These are phyloP conservation scores for Onygenales sp. DNA, from an alignment of 2,329 filamentous ascomycete species.

Conservation along the genomic window DNA sequence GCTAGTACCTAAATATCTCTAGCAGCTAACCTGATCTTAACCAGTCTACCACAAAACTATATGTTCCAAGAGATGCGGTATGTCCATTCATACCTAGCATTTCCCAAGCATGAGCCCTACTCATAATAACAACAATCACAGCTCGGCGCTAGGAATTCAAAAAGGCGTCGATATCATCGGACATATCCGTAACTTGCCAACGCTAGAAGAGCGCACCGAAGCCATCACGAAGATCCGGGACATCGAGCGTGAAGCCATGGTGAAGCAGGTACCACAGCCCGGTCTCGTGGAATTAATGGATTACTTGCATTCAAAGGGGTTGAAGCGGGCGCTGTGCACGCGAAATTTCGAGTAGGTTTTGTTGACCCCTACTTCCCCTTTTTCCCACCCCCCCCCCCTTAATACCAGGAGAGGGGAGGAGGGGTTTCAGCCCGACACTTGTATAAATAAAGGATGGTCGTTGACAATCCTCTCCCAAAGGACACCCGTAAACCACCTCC, in stretches of 20 bases:
- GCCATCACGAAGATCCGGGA: constrained; percentile 66
- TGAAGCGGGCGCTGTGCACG: constrained; percentile 83
- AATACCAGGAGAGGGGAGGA: background rate
- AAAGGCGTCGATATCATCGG: constrained; percentile 75
- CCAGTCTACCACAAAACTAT: constrained; percentile 79
- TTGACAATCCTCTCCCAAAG: constrained; percentile 12
- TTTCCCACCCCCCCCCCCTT: background rate
- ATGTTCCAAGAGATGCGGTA: constrained; percentile 88
- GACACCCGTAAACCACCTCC: constrained; percentile 33
- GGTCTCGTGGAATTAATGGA: constrained; percentile 70
- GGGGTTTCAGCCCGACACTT: too few relatives aligned
- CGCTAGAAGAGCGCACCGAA: constrained; percentile 44
- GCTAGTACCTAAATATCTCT: background rate
- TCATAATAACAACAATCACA: constrained; percentile 8
- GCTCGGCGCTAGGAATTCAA: constrained; percentile 58
- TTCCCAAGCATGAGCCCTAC: background rate
- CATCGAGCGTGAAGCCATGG: constrained; percentile 78
- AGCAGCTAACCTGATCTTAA: background rate
- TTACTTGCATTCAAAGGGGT: constrained; percentile 58
- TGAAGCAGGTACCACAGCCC: constrained; percentile 67
- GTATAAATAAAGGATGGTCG: background rate
- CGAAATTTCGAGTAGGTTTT: constrained; percentile 69
- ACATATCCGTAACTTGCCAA: constrained; percentile 69
- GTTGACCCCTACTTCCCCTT: background rate
- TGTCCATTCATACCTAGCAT: constrained; percentile 24